phyloP scores from a whole-genome alignment of 2,329 filamentous ascomycete genomes.

The Chaetomiaceae sp. region DNA sequence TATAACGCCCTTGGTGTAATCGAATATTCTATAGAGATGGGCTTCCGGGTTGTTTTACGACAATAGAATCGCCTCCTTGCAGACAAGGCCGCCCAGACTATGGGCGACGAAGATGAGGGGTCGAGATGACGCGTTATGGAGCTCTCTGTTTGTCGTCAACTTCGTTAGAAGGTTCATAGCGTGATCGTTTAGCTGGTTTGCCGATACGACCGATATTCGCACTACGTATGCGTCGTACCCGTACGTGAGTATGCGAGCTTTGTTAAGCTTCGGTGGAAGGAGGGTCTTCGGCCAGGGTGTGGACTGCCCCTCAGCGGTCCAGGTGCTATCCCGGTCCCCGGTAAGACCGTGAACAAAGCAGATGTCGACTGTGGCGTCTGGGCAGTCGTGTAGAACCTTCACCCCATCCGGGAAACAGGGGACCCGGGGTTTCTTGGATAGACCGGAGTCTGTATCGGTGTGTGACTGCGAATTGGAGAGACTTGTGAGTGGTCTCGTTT shows the following conservation, averaged over 20 bases:
- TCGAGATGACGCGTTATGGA: constrained; percentile 21
- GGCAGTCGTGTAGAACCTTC: constrained; percentile 16
- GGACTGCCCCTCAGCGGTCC: constrained; percentile 32
- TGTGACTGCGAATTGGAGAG: not conserved
- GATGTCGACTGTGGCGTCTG: constrained; percentile 26
- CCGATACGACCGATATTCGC: constrained; percentile 19
- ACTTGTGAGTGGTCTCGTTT: not conserved
- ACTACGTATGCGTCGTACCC: constrained; percentile 36
- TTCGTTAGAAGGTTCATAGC: constrained; percentile 31
- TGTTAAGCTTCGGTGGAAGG: constrained; percentile 30
- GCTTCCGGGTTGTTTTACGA: constrained; percentile 32
- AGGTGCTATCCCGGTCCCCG: constrained; percentile 37
- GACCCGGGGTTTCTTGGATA: not conserved
- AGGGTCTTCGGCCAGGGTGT: constrained; percentile 35
- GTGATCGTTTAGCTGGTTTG: constrained; percentile 30
- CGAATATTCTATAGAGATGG: constrained; percentile 31
- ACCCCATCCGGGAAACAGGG: constrained; percentile 19
- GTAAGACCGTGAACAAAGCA: constrained; percentile 40
- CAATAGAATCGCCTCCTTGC: constrained; percentile 34
- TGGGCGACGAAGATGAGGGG: constrained; percentile 37
- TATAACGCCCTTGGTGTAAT: constrained; percentile 28
- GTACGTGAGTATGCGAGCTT: constrained; percentile 37
- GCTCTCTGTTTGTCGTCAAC: constrained; percentile 26
- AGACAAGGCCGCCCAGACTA: constrained; percentile 39
- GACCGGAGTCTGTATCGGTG: not conserved